Base-by-base conservation (phyloP, 1,139 yeast species). In the Blastobotrys persicus region DNA sequence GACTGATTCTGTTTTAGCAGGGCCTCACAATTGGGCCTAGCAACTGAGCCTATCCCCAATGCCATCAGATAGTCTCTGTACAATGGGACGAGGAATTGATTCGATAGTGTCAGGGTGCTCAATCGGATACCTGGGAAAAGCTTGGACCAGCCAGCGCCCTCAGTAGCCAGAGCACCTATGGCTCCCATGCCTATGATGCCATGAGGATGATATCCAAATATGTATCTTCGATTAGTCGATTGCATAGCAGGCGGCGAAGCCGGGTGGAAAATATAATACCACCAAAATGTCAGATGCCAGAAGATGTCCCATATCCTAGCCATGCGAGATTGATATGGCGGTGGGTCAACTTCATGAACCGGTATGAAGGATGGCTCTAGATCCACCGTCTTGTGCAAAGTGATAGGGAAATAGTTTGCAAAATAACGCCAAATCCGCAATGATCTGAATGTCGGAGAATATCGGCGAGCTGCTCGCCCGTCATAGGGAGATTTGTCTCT, bases 171-270 rank as follows among this genome's bases (percentile, higher is more conserved):
- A 0, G 83, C 83, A 3, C 96, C 96, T 66, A 92, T 81, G 0
- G 85, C 94, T 1, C 98, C 97, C 79, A 91, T 77, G 0, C 96
- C 88, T 23, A 91, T 89, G 9, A 92, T 91, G 0, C 99, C 98
- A 65, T 92, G 98, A 0, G 99, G 98, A 67, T 91, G 98, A 63
- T 88, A 86, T 0, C 97, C 96, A 68, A 92, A 91, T 1, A 92
- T 81, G 65, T 92, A 92, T 42, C 85, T 74, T 46, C 57, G 54
- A 34, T 71, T 71, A 0, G 68, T 63, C n/a, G 63, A 54, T 12
- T 46, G 46, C 51, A 39, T 41, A 20, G 44, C 32, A 26, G 39
- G 33, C n/a, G 49, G 41, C 14, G 40, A 37, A 7, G 46, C 19
- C 3, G 33, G 19, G 32, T 41, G 33, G 34, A 52, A 26, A 11